These are phyloP conservation scores for Cytospora schulzeri DNA, from an alignment of 2,329 filamentous ascomycete genomes.

Conservation along the genomic window DNA sequence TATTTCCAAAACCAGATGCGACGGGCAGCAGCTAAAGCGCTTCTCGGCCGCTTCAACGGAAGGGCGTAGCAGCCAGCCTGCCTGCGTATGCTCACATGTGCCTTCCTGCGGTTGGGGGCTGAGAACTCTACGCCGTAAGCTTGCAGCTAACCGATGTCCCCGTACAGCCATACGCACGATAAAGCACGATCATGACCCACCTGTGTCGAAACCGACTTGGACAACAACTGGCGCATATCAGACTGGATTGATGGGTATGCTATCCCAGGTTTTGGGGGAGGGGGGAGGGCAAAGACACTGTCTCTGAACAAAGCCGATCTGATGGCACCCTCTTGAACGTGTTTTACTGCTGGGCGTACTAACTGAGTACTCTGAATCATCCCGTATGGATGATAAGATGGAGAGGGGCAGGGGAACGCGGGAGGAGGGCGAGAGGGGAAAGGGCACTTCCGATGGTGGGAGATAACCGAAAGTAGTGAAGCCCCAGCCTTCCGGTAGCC, in stretches of 20 bases:
- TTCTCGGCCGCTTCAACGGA: neutral
- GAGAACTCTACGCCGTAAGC: slow-evolving; percentile 18
- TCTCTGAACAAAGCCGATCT: slow-evolving; percentile 15
- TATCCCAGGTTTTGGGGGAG: neutral
- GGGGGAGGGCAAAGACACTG: neutral
- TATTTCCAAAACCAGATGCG: slow-evolving; percentile 16
- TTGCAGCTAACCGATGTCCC: slow-evolving; percentile 14
- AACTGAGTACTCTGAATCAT: neutral
- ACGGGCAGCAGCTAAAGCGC: slow-evolving; percentile 13
- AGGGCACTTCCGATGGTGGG: slow-evolving; percentile 12
- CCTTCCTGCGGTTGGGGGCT: slow-evolving; percentile 14
- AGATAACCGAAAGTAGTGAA: slow-evolving; percentile 14
- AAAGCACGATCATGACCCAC: neutral
- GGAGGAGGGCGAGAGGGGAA: slow-evolving; percentile 4
- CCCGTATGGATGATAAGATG: neutral
- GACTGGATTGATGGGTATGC: neutral
- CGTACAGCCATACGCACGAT: slow-evolving; percentile 14
- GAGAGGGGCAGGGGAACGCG: slow-evolving; percentile 13
- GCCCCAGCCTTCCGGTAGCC: slow-evolving; percentile 14
- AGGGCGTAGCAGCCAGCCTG: neutral
- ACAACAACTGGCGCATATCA: neutral
- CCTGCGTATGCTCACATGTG: slow-evolving; percentile 2
- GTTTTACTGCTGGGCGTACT: slow-evolving; percentile 2
- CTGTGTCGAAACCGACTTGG: neutral
- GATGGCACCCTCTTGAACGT: slow-evolving; percentile 16